Evolutionary conservation across 2,329 filamentous ascomycete genomes (phyloP), one percentile per base, ranked within the genome.

Genomic region (Ophiostoma fasciatum): DNA sequence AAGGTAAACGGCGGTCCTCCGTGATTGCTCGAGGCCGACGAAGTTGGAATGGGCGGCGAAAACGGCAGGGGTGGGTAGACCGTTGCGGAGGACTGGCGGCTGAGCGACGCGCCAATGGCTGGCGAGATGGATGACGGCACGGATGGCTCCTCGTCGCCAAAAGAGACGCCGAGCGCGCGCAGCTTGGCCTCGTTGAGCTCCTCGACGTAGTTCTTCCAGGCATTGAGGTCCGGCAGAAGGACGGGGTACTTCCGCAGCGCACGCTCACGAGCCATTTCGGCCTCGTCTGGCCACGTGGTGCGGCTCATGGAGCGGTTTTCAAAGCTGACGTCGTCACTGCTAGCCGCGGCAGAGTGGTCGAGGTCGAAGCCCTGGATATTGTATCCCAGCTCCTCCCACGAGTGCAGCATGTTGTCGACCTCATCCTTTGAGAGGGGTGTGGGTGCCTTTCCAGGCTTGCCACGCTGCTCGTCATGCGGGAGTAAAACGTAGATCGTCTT

Each of bases 181-280:
- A 98, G 66, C 59, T 94, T 98, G 42, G 88, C 84, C 60, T 98
- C 90, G 46, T 82, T 76, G 25, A 96, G 63, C 46, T 80, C 78
- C 37, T 80, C 71, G 40, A 87, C 80, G 55, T 96, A 94, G 19
- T 74, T 65, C 49, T 83, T 79, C 71, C 71, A 75, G 1, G 68
- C 64, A 52, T 77, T 74, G 43, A 79, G 59, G 49, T 83, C 78
- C 2, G 82, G 80, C 41, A 90, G 64, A 18, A 67, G 66, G 25
- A 90, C 77, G 36, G 63, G 65, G 50, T 64, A 78, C n/a, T 54
- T 55, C 5, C 59, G 57, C 31, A 64, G 52, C 13, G 62, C 55
- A 31, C 71, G 65, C 46, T 82, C 76, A 34, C 58, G 58, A 7
- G 52, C 55, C 22, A 80, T 51, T 37, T 83, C 73, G 9, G 65